These are phyloP conservation scores for Aspergillus eucalypticola DNA, from an alignment of 2,329 filamentous ascomycete genomes.

Conservation along the genomic window DNA sequence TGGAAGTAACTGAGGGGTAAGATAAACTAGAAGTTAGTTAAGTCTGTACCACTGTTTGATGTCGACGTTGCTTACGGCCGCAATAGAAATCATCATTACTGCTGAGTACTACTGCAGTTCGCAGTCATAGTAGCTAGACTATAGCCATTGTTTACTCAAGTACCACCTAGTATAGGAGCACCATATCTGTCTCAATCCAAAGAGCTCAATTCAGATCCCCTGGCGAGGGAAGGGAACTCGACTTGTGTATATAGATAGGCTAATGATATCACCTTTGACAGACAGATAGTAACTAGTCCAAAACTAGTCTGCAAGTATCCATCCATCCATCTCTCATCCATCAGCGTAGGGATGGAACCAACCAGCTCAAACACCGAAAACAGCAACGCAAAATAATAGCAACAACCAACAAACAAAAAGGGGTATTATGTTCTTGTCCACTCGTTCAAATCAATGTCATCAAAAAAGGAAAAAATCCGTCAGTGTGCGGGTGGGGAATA, in stretches of 20 bases:
- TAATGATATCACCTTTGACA: not conserved
- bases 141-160: too few relatives aligned
- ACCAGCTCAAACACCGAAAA: not conserved
- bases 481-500: not conserved
- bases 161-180: too few relatives aligned
- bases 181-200: not conserved
- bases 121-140: too few relatives aligned
- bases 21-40: too few relatives aligned
- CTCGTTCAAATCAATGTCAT: not conserved
- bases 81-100: too few relatives aligned
- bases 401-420: not conserved
- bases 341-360: too few relatives aligned
- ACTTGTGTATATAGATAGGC: not conserved
- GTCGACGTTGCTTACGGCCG: too few relatives aligned
- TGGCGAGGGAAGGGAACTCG: not conserved
- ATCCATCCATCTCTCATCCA: not conserved
- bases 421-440: constrained; percentile 7
- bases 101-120: too few relatives aligned
- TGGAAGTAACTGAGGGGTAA: too few relatives aligned
- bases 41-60: too few relatives aligned
- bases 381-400: not conserved
- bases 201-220: not conserved
- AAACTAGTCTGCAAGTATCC: not conserved
- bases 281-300: not conserved
- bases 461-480: not conserved